Evolutionary conservation across 176 grass and related monocot genomes (phyloP).

Genomic region (Oryza longistaminata): DNA sequence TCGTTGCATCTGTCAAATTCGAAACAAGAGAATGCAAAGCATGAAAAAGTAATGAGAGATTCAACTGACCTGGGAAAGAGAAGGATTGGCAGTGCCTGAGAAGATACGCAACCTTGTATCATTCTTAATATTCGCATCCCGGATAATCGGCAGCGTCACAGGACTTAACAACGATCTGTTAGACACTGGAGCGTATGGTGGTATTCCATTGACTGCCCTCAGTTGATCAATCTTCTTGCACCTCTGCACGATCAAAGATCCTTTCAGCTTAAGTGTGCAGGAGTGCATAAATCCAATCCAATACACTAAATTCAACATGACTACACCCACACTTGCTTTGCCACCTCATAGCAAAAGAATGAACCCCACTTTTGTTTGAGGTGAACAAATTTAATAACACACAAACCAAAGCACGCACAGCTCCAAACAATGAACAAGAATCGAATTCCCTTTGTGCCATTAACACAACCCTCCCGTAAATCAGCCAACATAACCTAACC

Average conservation of each 20-base stretch:
- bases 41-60: background rate
- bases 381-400: background rate
- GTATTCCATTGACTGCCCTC: constrained; percentile 61
- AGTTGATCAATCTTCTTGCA: constrained; percentile 57
- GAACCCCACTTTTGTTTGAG: background rate
- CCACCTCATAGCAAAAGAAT: no score
- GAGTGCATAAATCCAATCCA: background rate
- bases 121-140: constrained; percentile 33
- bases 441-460: background rate
- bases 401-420: background rate
- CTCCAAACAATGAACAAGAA: background rate
- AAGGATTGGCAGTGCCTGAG: constrained; percentile 81
- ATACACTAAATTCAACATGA: background rate
- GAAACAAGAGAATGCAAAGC: background rate
- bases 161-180: constrained; percentile 36
- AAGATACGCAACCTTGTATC: constrained; percentile 95
- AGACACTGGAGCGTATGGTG: constrained; percentile 30
- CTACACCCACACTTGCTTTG: background rate
- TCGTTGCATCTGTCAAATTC: background rate
- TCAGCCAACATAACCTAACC: background rate
- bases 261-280: background rate
- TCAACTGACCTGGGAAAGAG: constrained; percentile 68
- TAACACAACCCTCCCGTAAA: background rate
- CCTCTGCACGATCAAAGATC: constrained; percentile 44
- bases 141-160: constrained; percentile 33